Evolutionary conservation across 2,329 filamentous ascomycete species (phyloP).

Genomic region (Trichoderma polysporum): DNA sequence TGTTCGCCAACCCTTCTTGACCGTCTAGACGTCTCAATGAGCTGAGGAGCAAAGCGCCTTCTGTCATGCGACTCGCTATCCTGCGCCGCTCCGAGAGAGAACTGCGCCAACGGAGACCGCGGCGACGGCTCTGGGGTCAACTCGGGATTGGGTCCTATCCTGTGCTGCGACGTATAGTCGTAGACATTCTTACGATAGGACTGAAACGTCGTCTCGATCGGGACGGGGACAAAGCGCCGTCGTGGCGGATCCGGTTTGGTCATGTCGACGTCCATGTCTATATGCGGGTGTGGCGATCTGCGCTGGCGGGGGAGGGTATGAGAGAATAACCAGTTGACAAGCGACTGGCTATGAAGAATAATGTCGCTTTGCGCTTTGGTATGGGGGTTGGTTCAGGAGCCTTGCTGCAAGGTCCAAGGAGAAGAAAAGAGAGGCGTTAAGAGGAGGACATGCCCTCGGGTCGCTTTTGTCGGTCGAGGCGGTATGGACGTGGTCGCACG

Average conservation of each 20-base stretch:
- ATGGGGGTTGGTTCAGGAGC: neutral
- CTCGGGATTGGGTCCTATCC: conserved; percentile 55
- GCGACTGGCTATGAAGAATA: neutral
- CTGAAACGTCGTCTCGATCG: conserved; percentile 70
- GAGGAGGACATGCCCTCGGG: conserved; percentile 11
- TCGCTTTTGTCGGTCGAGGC: conserved; percentile 10
- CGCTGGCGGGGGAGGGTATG: neutral
- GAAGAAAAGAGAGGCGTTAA: conserved; percentile 5
- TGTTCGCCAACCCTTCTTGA: conserved; percentile 66
- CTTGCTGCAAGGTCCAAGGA: conserved; percentile 14
- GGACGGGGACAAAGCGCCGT: conserved; percentile 65
- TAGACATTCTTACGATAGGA: conserved; percentile 46
- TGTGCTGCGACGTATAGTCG: conserved; percentile 22
- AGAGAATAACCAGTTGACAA: neutral
- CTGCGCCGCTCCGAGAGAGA: conserved; percentile 43
- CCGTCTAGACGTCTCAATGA: conserved; percentile 77
- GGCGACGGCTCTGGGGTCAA: conserved; percentile 55
- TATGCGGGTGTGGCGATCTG: conserved; percentile 14
- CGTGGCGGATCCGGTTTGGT: conserved; percentile 43
- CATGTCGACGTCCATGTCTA: conserved; percentile 32
- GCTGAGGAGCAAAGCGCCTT: conserved; percentile 69
- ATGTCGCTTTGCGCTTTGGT: neutral
- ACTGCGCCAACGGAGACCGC: conserved; percentile 47
- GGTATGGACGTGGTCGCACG: conserved; percentile 12
- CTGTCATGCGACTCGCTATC: conserved; percentile 40